phyloP scores from a whole-genome alignment of 192 early-diverging fungal species.

The Chytriomyces confervae region DNA sequence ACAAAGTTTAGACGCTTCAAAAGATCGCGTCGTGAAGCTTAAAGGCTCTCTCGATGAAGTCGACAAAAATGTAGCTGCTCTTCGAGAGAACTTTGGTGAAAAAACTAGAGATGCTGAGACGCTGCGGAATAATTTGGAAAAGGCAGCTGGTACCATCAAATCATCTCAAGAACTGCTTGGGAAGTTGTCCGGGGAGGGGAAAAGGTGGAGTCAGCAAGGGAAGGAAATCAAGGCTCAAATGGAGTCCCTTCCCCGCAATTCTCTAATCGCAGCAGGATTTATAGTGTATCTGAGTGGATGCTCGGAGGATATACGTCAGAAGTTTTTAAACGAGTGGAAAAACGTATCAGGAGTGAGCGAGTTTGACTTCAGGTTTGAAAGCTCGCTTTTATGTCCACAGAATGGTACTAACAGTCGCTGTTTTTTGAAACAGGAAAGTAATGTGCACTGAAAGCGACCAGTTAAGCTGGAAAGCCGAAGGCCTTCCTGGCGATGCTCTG shows the following conservation, averaged over 20 bases:
- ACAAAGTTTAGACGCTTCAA: constrained; percentile 54
- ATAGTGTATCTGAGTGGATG: constrained; percentile 55
- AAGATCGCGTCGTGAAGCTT: constrained; percentile 48
- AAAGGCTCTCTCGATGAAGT: constrained; percentile 57
- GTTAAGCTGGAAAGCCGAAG: constrained; percentile 59
- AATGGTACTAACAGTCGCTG: too few species aligned
- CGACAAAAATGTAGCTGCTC: constrained; percentile 55
- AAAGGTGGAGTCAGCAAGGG: constrained; percentile 56
- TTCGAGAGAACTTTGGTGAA: constrained; percentile 57
- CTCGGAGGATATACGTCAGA: constrained; percentile 53
- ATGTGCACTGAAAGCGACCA: constrained; percentile 68
- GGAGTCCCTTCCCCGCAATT: constrained; percentile 43
- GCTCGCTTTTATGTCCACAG: too few species aligned
- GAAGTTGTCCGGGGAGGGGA: constrained; percentile 65
- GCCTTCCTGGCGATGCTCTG: constrained; percentile 59
- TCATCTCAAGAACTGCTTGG: constrained; percentile 57
- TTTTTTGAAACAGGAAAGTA: constrained; percentile 9
- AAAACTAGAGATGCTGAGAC: constrained; percentile 66
- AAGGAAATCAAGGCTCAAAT: constrained; percentile 50
- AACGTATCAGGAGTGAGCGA: constrained; percentile 30
- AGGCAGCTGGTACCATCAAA: constrained; percentile 51
- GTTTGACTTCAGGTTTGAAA: constrained; percentile 40
- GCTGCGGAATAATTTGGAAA: constrained; percentile 52
- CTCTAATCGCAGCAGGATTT: constrained; percentile 56
- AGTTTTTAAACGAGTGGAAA: constrained; percentile 48